A percentile compares a stretch with the other conserved stretches of the same genome.
Conservation (phyloP, 2,329 filamentous ascomycete species). For the Aspergillus bombycis region DNA sequence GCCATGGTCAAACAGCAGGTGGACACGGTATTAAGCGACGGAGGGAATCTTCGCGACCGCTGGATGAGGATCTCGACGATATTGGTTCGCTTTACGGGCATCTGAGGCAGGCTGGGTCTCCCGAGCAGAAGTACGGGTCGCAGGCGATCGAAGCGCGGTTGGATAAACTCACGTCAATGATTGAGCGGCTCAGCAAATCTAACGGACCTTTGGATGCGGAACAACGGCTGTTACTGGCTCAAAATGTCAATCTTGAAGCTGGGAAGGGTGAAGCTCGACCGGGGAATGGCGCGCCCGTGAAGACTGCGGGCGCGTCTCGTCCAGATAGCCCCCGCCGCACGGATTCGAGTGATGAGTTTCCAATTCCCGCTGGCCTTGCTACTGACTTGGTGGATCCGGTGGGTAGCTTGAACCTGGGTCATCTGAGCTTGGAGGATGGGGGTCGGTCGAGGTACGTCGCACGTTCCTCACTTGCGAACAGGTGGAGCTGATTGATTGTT, state of each 20-base stretch:
- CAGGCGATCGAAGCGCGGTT: conserved; percentile 48
- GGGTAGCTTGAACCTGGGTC: conserved; percentile 44
- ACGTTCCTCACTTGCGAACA: conserved; percentile 21
- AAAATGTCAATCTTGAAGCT: conserved; percentile 21
- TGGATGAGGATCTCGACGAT: conserved; percentile 38
- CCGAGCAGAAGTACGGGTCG: conserved; percentile 32
- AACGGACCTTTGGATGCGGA: conserved; percentile 32
- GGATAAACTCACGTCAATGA: conserved; percentile 49
- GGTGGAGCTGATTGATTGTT: conserved; percentile 4
- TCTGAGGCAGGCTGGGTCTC: conserved; percentile 29
- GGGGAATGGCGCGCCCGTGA: conserved; percentile 19
- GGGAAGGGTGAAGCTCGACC: conserved; percentile 24
- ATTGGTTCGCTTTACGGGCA: conserved; percentile 36
- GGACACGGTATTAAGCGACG: conserved; percentile 41
- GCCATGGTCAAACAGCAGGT: conserved; percentile 16
- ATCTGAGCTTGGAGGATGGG: conserved; percentile 48
- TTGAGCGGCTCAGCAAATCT: conserved; percentile 45
- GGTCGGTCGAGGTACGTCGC: conserved; percentile 46
- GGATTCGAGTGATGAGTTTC: conserved; percentile 47
- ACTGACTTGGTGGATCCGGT: conserved; percentile 47
- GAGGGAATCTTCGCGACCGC: conserved; percentile 31
- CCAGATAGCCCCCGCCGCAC: conserved; percentile 38
- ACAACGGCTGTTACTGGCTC: conserved; percentile 24
- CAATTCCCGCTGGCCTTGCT: conserved; percentile 45
- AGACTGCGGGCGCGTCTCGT: conserved; percentile 22